Evolutionary conservation across 208 protist genomes (phyloP).

Genomic region (Porcisia deanei): DNA sequence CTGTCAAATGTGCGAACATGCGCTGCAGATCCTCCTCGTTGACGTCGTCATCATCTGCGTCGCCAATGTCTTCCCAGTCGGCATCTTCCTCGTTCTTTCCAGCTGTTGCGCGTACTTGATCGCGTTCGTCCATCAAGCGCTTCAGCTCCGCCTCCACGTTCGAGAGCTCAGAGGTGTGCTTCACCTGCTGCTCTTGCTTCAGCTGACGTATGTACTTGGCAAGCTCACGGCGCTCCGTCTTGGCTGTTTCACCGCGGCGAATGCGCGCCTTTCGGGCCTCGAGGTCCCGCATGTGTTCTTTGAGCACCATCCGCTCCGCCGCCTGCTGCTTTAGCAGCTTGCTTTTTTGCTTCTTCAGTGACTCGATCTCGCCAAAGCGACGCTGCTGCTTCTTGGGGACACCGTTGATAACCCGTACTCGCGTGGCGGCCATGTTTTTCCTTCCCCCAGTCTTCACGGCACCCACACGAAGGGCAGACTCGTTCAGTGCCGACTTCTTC

Average conservation of each 20-base stretch:
- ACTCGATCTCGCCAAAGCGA: conserved; percentile 18
- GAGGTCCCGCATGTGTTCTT: conserved; percentile 78
- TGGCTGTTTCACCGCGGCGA: conserved; percentile 70
- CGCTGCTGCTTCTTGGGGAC: conserved; percentile 20
- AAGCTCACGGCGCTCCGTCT: conserved; percentile 84
- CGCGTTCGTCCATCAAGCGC: conserved; percentile 35
- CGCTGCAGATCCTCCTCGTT: conserved; percentile 67
- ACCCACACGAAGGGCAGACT: conserved; percentile 7
- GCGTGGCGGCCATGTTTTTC: conserved; percentile 8
- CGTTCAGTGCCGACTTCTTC: conserved; percentile 26
- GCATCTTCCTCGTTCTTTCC: conserved; percentile 45
- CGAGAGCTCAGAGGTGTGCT: conserved; percentile 70
- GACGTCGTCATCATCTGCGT: conserved; percentile 33
- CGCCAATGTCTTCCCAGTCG: conserved; percentile 60
- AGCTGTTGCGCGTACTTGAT: conserved; percentile 26
- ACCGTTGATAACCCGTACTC: conserved; percentile 16
- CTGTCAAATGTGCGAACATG: conserved; percentile 86
- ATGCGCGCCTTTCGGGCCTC: conserved; percentile 63
- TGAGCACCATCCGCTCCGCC: conserved; percentile 83
- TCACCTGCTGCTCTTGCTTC: conserved; percentile 73
- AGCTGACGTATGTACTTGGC: conserved; percentile 89
- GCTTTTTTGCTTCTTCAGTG: conserved; percentile 49
- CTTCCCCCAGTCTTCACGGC: conserved; percentile 12
- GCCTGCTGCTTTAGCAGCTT: conserved; percentile 74
- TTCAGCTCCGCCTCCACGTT: conserved; percentile 69